phyloP scores from a whole-genome alignment of 805 yeast species.

The Clavispora phyllophila region DNA sequence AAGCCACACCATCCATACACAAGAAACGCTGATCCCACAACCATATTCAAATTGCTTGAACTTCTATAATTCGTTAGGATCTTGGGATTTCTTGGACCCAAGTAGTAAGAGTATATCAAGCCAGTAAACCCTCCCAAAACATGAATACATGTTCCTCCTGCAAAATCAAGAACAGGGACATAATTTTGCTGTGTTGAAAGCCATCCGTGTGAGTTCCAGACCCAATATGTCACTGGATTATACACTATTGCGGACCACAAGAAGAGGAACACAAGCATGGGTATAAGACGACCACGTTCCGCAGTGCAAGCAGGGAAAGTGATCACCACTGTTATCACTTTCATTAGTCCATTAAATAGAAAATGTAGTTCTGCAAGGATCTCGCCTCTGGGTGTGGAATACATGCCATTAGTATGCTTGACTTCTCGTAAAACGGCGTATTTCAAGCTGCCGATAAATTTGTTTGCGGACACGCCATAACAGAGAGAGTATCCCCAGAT shows the following conservation, averaged over 20 bases:
- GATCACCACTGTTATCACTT: conserved; percentile 33
- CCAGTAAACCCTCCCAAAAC: conserved; percentile 43
- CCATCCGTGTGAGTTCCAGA: conserved; percentile 43
- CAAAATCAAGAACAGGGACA: conserved; percentile 40
- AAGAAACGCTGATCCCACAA: conserved; percentile 24
- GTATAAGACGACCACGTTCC: conserved; percentile 38
- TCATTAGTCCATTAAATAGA: conserved; percentile 36
- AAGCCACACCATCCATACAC: conserved; percentile 40
- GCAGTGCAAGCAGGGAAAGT: conserved; percentile 43
- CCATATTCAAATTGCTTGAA: conserved; percentile 29
- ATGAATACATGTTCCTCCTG: conserved; percentile 43
- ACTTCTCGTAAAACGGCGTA: conserved; percentile 22
- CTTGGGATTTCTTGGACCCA: conserved; percentile 40
- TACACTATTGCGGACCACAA: conserved; percentile 37
- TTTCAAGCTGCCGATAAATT: conserved; percentile 30
- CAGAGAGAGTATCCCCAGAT: conserved; percentile 42
- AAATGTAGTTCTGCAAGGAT: conserved; percentile 34
- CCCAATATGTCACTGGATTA: conserved; percentile 43
- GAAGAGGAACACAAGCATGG: conserved; percentile 36
- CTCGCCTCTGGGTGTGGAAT: conserved; percentile 35
- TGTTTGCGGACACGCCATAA: conserved; percentile 29
- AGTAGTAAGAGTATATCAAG: conserved; percentile 37
- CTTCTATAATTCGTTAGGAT: conserved; percentile 31
- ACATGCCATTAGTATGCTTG: conserved; percentile 12
- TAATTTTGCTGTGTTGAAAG: conserved; percentile 27